Evolutionary conservation across 2,329 filamentous ascomycete genomes (phyloP), one percentile per base, ranked within the genome.

Genomic region (Hymenoscyphus albidus): DNA sequence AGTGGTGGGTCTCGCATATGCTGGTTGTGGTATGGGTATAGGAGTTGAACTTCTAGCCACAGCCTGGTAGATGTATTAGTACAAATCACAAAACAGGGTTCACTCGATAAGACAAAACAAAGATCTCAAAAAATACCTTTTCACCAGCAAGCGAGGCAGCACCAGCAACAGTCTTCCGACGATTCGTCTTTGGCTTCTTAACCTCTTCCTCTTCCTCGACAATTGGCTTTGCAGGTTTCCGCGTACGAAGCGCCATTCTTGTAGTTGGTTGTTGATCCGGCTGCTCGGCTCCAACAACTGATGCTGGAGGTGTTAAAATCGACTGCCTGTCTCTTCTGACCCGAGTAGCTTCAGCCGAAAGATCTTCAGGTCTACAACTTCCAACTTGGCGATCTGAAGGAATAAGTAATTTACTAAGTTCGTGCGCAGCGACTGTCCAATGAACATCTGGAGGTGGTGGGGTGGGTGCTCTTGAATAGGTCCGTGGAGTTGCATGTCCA

Each of bases 371-470:
- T 39, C 82, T 89, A 76, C 85, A 92, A 77, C 93, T 97, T 61
- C 82, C 83, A 0, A 90, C 93, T 70, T 92, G 86, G 3, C 93
- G 85, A 69, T 89, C 83, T 0, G 81, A 81, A 0, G 94, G 95
- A 64, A 97, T 90, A 27, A 98, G 83, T 4, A 96, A 76, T 74
- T 91, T 93, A 72, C 88, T 91, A 13, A 98, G 79, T 74, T 96
- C 93, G 71, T 92, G 85, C 0, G 91, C 85, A n/a, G 93, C 93
- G 35, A 89, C 84, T 0, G 88, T 85, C 95, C 94, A 98, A 55
- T 91, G 84, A 0, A 98, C 89, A 56, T 93, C 90, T 2, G 93
- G 92, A 0, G 89, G 85, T 9, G 91, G 91, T 0, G 89, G 88
- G 3, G 88, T 86, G 2, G 85, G 81, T 38, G 81, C 77, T 44